A percentile compares a stretch with the other conserved stretches of the same genome.
Evolutionary conservation across 257 asterid species (phyloP).

Genomic region (Nicotiana paniculata): DNA sequence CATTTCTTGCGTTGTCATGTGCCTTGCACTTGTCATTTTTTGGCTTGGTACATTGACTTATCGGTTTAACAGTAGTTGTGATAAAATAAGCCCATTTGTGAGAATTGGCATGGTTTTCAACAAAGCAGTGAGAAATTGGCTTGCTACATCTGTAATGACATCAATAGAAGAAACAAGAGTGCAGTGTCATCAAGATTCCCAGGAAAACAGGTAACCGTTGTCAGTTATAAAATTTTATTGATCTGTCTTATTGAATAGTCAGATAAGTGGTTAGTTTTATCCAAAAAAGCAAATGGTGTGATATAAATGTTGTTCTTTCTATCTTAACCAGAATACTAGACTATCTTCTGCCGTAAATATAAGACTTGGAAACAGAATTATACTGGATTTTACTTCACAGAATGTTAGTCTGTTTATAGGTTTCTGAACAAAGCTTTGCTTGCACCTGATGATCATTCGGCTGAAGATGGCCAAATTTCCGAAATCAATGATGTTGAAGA

Average conservation of each 20-base stretch:
- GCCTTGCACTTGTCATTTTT: slow-evolving; percentile 43
- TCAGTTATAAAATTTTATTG: background rate
- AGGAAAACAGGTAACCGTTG: slow-evolving; percentile 40
- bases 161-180: slow-evolving; percentile 35
- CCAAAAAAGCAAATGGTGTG: background rate
- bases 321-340: background rate
- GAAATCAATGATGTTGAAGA: slow-evolving; percentile 38
- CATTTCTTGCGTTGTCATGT: slow-evolving; percentile 55
- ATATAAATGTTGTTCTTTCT: background rate
- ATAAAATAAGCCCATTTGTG: slow-evolving; percentile 35
- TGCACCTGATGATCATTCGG: slow-evolving; percentile 14
- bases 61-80: slow-evolving; percentile 30
- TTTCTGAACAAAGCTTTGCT: slow-evolving; percentile 50
- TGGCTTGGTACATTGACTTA: slow-evolving; percentile 50
- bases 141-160: slow-evolving; percentile 17
- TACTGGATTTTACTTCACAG: background rate
- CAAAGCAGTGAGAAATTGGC: slow-evolving; percentile 43
- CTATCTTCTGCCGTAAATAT: background rate
- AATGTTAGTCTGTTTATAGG: slow-evolving; percentile 17
- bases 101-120: slow-evolving; percentile 51
- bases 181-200: slow-evolving; percentile 33
- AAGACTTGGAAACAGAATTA: background rate
- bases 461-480: slow-evolving; percentile 22
- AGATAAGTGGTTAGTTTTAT: background rate
- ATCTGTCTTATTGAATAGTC: background rate